phyloP scores from a whole-genome alignment of 768 basidiomycete species.

The Russula abietina region DNA sequence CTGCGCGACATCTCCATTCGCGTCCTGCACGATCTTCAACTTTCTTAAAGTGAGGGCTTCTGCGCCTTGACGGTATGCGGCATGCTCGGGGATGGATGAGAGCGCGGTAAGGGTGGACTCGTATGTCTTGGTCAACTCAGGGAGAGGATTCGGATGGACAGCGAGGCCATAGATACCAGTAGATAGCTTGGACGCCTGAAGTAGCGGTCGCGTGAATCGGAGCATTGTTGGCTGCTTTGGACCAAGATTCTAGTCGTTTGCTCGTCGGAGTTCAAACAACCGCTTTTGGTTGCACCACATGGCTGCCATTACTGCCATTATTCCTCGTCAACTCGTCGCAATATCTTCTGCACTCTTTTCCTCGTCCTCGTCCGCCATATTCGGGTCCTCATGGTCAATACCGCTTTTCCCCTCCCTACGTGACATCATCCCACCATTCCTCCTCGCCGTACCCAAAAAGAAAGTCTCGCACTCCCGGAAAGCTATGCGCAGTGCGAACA shows the following conservation, averaged over 20 bases:
- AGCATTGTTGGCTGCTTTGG: slow-evolving; percentile 50
- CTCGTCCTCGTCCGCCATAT: slow-evolving; percentile 26
- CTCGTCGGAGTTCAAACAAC: slow-evolving; percentile 20
- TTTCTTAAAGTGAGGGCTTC: slow-evolving; percentile 81
- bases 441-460: slow-evolving; percentile 91
- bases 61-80: slow-evolving; percentile 84
- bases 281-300: background rate
- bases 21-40: slow-evolving; percentile 62
- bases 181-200: slow-evolving; percentile 60
- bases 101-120: slow-evolving; percentile 67
- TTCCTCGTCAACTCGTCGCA: slow-evolving; percentile 25
- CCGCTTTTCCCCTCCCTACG: slow-evolving; percentile 44
- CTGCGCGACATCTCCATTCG: slow-evolving; percentile 55
- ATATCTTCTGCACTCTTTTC: slow-evolving; percentile 26
- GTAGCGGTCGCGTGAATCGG: slow-evolving; percentile 66
- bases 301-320: slow-evolving; percentile 1
- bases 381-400: slow-evolving; percentile 32
- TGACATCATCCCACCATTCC: slow-evolving; percentile 80
- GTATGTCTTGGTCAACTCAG: slow-evolving; percentile 70
- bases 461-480: slow-evolving; percentile 92
- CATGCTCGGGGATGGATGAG: slow-evolving; percentile 65
- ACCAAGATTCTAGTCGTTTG: background rate
- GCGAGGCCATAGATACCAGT: slow-evolving; percentile 82
- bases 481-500: slow-evolving; percentile 91
- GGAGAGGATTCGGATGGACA: slow-evolving; percentile 81